Evolutionary conservation across 2,329 filamentous ascomycete species (phyloP).

Genomic region (Grosmannia serpens): DNA sequence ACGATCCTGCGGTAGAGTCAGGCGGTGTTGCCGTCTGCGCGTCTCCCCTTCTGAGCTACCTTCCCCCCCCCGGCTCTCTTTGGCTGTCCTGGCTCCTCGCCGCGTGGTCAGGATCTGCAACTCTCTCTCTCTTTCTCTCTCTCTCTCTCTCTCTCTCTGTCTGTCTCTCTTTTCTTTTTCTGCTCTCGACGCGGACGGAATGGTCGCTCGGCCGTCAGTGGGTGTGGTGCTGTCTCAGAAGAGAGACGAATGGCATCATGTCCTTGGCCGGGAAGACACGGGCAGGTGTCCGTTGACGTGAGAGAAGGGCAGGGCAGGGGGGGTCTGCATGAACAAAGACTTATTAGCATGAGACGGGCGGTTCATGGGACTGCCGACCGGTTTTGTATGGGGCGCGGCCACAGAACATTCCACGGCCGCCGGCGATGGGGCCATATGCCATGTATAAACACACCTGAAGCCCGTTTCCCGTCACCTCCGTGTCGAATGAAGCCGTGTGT

Average conservation of each 20-base stretch:
- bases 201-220: conserved; percentile 16
- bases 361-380: background rate
- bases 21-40: too few species aligned
- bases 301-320: background rate
- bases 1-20: too few species aligned
- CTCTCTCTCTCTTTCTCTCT: too few species aligned
- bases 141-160: too few species aligned
- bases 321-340: conserved; percentile 17
- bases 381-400: too few species aligned
- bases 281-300: conserved; percentile 7
- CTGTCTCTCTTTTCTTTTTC: too few species aligned
- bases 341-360: conserved; percentile 16
- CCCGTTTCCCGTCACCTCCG: background rate
- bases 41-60: too few species aligned
- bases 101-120: background rate
- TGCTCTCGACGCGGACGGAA: background rate
- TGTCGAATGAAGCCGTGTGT: background rate
- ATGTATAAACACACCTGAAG: background rate
- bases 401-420: background rate
- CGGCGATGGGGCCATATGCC: background rate
- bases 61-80: background rate
- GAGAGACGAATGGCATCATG: conserved; percentile 30
- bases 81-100: conserved; percentile 10
- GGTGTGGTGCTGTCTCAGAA: conserved; percentile 27
- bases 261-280: conserved; percentile 14